These are phyloP conservation scores for Corylus avellana DNA, from an alignment of 306 rosid species.

Conservation along the genomic window DNA sequence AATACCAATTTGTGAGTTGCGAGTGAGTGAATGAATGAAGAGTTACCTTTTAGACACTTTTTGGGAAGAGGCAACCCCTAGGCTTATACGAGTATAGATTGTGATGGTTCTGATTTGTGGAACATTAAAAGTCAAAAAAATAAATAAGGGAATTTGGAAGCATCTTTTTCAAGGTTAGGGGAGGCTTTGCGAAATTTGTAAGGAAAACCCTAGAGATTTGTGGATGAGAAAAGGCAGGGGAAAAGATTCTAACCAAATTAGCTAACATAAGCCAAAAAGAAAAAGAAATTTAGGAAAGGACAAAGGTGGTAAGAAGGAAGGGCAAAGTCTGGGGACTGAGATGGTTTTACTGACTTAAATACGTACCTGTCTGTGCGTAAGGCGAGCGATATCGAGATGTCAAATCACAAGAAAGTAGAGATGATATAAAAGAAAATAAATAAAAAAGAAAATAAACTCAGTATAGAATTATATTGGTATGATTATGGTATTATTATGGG, in stretches of 20 bases:
- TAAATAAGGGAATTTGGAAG: conserved; percentile 28
- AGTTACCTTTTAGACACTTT: conserved; percentile 31
- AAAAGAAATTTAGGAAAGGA: conserved; percentile 71
- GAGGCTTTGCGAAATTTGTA: conserved; percentile 28
- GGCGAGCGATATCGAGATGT: conserved; percentile 79
- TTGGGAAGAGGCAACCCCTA: conserved; percentile 54
- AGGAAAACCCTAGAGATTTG: conserved; percentile 32
- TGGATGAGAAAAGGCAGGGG: conserved; percentile 24
- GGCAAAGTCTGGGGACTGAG: conserved; percentile 55
- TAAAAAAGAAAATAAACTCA: not conserved
- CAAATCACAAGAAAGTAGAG: conserved; percentile 72
- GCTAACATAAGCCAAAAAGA: conserved; percentile 50
- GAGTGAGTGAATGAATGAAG: conserved; percentile 31
- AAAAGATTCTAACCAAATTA: conserved; percentile 62
- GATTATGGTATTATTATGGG: conserved; percentile 45
- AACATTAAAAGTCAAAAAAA: conserved; percentile 7
- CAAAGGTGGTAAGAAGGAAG: conserved; percentile 67
- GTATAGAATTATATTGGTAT: conserved; percentile 18
- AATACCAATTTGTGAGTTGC: conserved; percentile 40
- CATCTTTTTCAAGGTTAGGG: conserved; percentile 38
- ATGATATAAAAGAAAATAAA: not conserved
- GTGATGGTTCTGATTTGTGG: conserved; percentile 51
- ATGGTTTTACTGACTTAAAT: conserved; percentile 76
- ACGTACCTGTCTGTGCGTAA: conserved; percentile 68
- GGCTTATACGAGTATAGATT: conserved; percentile 49